Evolutionary conservation across 1,284 basidiomycete genomes (phyloP), one percentile per base, ranked within the genome.

Genomic region (Apiotrichum domesticum): DNA sequence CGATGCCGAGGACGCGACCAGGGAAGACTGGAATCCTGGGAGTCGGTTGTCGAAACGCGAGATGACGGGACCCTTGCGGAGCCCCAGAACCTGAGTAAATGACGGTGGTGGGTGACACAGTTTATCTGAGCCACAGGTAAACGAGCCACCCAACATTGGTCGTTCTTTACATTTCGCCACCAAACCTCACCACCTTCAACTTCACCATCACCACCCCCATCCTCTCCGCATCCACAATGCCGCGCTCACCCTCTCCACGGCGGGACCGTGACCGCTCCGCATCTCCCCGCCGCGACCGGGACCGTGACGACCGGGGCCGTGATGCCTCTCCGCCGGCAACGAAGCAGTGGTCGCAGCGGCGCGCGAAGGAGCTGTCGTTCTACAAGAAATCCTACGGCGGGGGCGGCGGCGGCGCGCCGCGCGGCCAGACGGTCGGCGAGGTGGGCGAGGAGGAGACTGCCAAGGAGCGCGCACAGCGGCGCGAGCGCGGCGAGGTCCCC

Each of bases 291-390:
- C 43, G 59, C 13, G 53, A 53, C 50, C 41, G 56, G 9, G 54
- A 56, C 21, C 44, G 48, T 9, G 46, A 51, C 29, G 59, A 56
- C 41, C 46, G 55, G 7, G 48, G 55, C 35, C 39, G 55, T 10
- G 32, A 47, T 41, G 39, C 51, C 35, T 29, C 51, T 50, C 43
- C 58, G 46, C 43, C n/a, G 33, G 50, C n/a, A 46, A 32, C 56
- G 44, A 46, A 56, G 56, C 42, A 59, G 55, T 64, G 61, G 45
- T 43, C 56, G 3, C 55, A 64, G 37, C 58, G 61, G 4, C 55
- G 64, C 42, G 66, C 73, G 3, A 72, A 72, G 58, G 72, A 77
- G 54, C 66, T 78, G 47, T 73, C 71, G n/a, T 74, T 78, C 57
- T 78, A 78, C 71, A 78, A 78, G 57, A 73, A 73, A 52, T 49